Evolutionary conservation across 2,329 filamentous ascomycete genomes (phyloP), one percentile per base, ranked within the genome.

Genomic region (Byssochlamys sp.): DNA sequence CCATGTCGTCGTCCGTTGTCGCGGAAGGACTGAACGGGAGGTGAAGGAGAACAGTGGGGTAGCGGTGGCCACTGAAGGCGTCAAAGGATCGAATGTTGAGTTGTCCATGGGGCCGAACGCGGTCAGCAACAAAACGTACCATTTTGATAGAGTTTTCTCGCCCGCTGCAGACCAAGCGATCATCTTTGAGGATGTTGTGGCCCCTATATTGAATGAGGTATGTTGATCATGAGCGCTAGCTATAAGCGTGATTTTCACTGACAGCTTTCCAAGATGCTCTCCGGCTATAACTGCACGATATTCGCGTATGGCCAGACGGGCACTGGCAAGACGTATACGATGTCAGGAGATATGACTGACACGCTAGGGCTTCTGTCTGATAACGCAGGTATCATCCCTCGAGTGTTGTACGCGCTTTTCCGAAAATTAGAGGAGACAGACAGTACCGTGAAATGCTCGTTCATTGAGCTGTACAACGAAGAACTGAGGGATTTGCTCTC

Each of bases 281-380:
- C 86, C 26, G 94, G 94, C 55, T 97, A 90, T 77, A 99, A 99
- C 73, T 99, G 94, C 76, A 99, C 94, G 4, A 96, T 99, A 59
- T 99, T 99, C 67, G 94, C 94, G 33, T 99, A 99, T 71, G 94
- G 94, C 27, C 94, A 99, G 73, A 99, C 94, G 0, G 94, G 94
- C 51, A 99, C 94, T 0, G 94, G 94, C 66, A 99, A 99, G 74
- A 99, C 94, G 12, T 99, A 99, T 74, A 99, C 94, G 26, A 99
- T 99, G 94, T 96, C 92, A 0, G 94, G 94, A 57, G 92, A 99
- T 72, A 96, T 99, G 84, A 89, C 83, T 12, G 89, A 96, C 65
- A 90, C 85, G 0, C 75, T 91, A 39, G 90, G 92, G 1, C 85
- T 96, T 59, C 80, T 95, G 12, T 92, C 92, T 1, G 94, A 97